These are phyloP conservation scores for Xylaria digitata DNA, from an alignment of 2,329 filamentous ascomycete species.

Conservation along the genomic window DNA sequence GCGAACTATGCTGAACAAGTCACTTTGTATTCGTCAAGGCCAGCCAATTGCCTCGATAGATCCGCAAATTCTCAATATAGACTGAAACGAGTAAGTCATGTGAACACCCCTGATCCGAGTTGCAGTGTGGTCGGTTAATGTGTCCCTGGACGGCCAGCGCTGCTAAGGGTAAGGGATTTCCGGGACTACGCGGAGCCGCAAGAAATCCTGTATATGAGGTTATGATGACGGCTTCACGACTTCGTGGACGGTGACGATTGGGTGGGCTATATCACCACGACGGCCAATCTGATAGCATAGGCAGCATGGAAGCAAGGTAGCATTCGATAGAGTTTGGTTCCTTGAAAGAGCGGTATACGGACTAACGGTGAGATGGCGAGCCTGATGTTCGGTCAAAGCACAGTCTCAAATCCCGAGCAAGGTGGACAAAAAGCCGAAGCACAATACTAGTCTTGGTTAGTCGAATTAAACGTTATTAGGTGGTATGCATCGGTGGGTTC, in stretches of 20 bases:
- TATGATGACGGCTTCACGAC: slow-evolving; percentile 19
- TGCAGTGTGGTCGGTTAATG: slow-evolving; percentile 1
- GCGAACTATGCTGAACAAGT: slow-evolving; percentile 6
- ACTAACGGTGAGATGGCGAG: slow-evolving; percentile 13
- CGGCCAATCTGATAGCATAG: slow-evolving; percentile 12
- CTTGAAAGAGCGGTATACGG: slow-evolving; percentile 18
- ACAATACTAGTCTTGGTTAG: neutral
- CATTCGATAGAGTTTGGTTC: neutral
- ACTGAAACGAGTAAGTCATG: slow-evolving; percentile 14
- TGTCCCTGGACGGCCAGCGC: neutral
- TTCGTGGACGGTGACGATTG: slow-evolving; percentile 34
- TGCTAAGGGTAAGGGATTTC: slow-evolving; percentile 22
- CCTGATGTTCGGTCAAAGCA: slow-evolving; percentile 16
- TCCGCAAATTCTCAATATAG: neutral
- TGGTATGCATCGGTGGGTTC: slow-evolving; percentile 17
- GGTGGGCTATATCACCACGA: slow-evolving; percentile 3
- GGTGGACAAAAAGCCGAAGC: neutral
- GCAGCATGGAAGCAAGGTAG: slow-evolving; percentile 11
- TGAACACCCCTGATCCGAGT: slow-evolving; percentile 15
- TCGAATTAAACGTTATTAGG: slow-evolving; percentile 14
- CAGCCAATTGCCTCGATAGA: slow-evolving; percentile 4
- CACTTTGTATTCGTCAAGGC: neutral
- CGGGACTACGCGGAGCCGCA: slow-evolving; percentile 28
- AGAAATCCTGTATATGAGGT: slow-evolving; percentile 22
- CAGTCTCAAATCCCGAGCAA: slow-evolving; percentile 5